Evolutionary conservation across 371 early-diverging fungal genomes (phyloP), one percentile per base, ranked within the genome.

Genomic region (Mucor racemosus): DNA sequence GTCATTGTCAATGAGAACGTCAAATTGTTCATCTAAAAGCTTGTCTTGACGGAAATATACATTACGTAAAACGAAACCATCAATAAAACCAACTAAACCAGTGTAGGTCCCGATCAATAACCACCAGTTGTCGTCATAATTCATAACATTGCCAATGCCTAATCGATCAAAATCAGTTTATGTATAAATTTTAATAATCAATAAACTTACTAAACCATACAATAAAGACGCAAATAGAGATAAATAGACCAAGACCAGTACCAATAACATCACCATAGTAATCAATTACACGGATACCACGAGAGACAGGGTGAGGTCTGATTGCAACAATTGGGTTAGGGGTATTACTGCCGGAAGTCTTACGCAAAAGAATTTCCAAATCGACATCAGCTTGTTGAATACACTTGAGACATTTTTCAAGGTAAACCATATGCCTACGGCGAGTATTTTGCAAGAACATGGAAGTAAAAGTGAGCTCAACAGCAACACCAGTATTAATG

Each of bases 241-340:
- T 64, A 17, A 60, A 50, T 5, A 35, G 41, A 42, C 72, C 72
- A 35, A 61, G 7, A 53, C 69, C 69, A 31, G 72, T 64, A 42
- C 72, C 72, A 42, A 72, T 50, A 40, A 72, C 48, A 64, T 72
- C 72, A 17, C 64, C 72, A 38, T 72, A 72, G 21, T 72, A 72
- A 57, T 72, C 65, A 58, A 72, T 72, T 11, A 41, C 13, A 15
- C 72, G 42, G 26, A 68, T 40, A 33, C 44, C 40, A 9, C 61
- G 59, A 60, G 55, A 19, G 31, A 64, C 69, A 8, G 40, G 19
- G 15, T 14, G 60, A 48, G 69, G 58, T 5, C 7, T n/a, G 10
- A 72, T 72, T 9, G 40, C 33, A n/a, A 72, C 21, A 11, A 64
- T 26, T 33, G 63, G 64, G 14, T 72, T 72, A 19, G 69, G 65